Percentiles rank a stretch among this genome's conserved stretches.
phyloP scores from a whole-genome alignment of 305 asterid genomes.

The Fraxinus velutina region DNA sequence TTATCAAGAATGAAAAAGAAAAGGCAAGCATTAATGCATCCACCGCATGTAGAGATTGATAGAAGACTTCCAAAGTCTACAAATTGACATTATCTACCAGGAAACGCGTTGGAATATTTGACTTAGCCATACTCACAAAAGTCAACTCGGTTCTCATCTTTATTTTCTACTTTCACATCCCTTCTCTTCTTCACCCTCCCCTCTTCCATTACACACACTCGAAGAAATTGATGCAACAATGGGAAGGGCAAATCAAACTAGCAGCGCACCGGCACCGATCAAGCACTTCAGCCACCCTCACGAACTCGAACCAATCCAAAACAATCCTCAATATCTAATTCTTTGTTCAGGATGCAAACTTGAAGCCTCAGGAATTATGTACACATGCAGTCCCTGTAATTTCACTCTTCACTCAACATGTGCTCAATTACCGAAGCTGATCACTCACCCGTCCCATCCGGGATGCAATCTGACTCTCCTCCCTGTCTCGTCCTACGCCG shows the following conservation, averaged over 20 bases:
- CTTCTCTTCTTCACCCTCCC: slow-evolving; percentile 7
- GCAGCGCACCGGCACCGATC: neutral
- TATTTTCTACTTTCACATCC: neutral
- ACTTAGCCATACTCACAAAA: slow-evolving; percentile 3
- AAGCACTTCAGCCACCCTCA: neutral
- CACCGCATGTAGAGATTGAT: neutral
- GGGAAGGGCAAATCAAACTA: neutral
- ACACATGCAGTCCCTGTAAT: neutral
- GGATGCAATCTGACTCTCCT: neutral
- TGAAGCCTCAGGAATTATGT: neutral
- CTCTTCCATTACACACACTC: neutral
- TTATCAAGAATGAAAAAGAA: neutral
- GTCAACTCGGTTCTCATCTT: slow-evolving; percentile 24
- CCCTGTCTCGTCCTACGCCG: neutral
- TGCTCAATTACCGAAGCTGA: neutral
- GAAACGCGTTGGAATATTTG: slow-evolving; percentile 29
- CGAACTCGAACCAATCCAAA: neutral
- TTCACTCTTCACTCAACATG: neutral
- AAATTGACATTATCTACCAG: neutral
- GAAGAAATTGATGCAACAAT: neutral
- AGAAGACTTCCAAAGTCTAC: neutral
- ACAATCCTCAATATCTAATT: neutral
- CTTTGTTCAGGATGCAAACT: neutral
- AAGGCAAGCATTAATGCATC: neutral
- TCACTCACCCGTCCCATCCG: neutral